Evolutionary conservation across 176 grass and related monocot genomes (phyloP), one percentile per base, ranked within the genome.

Genomic region (Oryza australiensis): DNA sequence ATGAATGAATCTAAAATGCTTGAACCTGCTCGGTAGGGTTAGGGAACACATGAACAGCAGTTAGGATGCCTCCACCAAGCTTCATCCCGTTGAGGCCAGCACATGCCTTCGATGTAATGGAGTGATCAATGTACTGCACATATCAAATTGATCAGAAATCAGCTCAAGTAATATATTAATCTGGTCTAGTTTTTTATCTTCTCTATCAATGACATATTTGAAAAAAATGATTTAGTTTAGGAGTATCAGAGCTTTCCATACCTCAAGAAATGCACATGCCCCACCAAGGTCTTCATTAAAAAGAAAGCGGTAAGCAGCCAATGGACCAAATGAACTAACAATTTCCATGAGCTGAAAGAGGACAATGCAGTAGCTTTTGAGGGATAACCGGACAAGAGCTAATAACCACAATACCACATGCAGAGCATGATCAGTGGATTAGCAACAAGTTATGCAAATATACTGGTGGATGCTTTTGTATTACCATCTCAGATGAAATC

Each of bases 81-180:
- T 82, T 94, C 93, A 99, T 99, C 40, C 97, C 97, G 46, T 89
- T 99, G 60, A 99, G 80, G 79, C 97, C 93, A 88, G 93, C 89
- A 86, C 97, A 99, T 65, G 97, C 97, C 83, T 92, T 95, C 32
- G 77, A 79, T 88, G 97, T 94, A 45, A 92, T 68, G 30, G 91
- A 90, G 80, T 83, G 89, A 90, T 99, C 97, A 14, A 64, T 69
- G 66, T 91, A 98, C 96, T 98, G 86, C 45, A 59, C 79, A 72
- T 30, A 88, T 77, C 60, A 71, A 84, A 94, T 84, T 68, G 30
- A 33, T 73, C 37, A 84, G 27, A 65, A 62, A 35, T 81, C 68
- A 82, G 71, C 55, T 68, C 42, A 40, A 33, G 79, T 76, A 26
- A 27, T 29, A 87, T 37, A 64, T 64, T 69, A 7, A 55, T 28